These are phyloP conservation scores for Amanita molliuscula DNA, from an alignment of 768 basidiomycete species.

Conservation along the genomic window DNA sequence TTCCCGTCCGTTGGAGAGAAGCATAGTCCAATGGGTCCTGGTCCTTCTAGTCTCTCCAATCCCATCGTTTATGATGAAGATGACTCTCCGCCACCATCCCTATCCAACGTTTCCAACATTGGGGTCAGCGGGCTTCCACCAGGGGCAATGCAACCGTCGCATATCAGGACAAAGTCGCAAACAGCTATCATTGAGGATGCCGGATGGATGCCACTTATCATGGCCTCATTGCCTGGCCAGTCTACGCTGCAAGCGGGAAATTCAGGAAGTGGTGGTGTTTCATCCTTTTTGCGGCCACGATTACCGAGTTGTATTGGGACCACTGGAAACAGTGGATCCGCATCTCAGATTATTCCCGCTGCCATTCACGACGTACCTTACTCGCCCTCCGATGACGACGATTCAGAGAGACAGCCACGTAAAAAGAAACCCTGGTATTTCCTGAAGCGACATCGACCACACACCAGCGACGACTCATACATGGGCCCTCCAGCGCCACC, in stretches of 20 bases:
- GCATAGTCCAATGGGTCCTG: slow-evolving; percentile 14
- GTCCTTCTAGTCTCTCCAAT: slow-evolving; percentile 5
- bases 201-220: slow-evolving; percentile 15
- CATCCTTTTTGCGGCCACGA: slow-evolving; percentile 2
- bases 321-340: background rate
- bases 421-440: slow-evolving; percentile 69
- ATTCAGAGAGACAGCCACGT: slow-evolving; percentile 29
- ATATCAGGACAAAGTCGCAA: slow-evolving; percentile 71
- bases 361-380: slow-evolving; percentile 6
- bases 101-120: slow-evolving; percentile 31
- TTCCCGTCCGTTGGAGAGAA: slow-evolving; percentile 46
- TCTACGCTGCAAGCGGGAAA: slow-evolving; percentile 3
- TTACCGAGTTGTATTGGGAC: background rate
- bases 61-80: slow-evolving; percentile 24
- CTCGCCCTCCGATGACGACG: slow-evolving; percentile 28
- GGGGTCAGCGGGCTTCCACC: slow-evolving; percentile 31
- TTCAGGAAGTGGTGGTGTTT: background rate
- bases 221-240: slow-evolving; percentile 10
- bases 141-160: slow-evolving; percentile 58
- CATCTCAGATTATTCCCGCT: background rate
- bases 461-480: slow-evolving; percentile 42
- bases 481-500: slow-evolving; percentile 16
- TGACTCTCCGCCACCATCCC: slow-evolving; percentile 38
- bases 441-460: slow-evolving; percentile 44
- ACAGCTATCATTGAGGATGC: slow-evolving; percentile 75